These are phyloP conservation scores for Penicillium sp. DNA, from an alignment of 2,329 filamentous ascomycete genomes.

Conservation along the genomic window DNA sequence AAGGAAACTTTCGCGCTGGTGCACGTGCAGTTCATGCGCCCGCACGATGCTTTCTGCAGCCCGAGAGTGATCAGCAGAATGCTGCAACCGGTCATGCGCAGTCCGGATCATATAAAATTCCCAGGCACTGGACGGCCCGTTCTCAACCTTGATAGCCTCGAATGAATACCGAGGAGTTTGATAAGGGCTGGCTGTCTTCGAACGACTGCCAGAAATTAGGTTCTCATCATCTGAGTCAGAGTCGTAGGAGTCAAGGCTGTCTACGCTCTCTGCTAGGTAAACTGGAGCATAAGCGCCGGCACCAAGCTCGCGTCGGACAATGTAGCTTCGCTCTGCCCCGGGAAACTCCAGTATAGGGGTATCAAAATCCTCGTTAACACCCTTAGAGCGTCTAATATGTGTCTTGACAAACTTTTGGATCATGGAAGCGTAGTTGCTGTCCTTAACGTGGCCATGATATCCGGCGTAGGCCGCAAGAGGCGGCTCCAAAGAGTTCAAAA, in stretches of 20 bases:
- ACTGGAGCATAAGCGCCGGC: constrained; percentile 94
- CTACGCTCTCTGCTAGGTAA: constrained; percentile 79
- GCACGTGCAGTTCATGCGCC: constrained; percentile 89
- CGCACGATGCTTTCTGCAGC: constrained; percentile 75
- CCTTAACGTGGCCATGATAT: constrained; percentile 71
- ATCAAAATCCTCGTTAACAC: constrained; percentile 60
- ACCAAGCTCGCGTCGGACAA: constrained; percentile 79
- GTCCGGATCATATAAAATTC: constrained; percentile 95
- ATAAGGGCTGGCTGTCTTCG: constrained; percentile 25
- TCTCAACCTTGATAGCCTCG: constrained; percentile 94
- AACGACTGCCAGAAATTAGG: constrained; percentile 53
- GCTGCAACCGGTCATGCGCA: constrained; percentile 71
- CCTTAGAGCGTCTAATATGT: constrained; percentile 52
- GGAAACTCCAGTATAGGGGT: constrained; percentile 69
- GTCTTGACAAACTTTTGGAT: constrained; percentile 80
- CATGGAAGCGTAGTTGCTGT: constrained; percentile 67
- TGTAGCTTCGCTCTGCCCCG: constrained; percentile 67
- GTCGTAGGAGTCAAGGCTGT: constrained; percentile 44
- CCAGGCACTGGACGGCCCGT: constrained; percentile 77
- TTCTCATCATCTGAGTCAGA: constrained; percentile 37
- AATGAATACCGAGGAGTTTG: constrained; percentile 54
- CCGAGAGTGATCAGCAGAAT: constrained; percentile 58
- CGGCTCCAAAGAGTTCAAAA: constrained; percentile 72
- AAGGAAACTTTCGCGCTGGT: constrained; percentile 84
- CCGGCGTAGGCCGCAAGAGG: constrained; percentile 73